phyloP scores from a whole-genome alignment of 257 asterid genomes.

The Echites panduratus region DNA sequence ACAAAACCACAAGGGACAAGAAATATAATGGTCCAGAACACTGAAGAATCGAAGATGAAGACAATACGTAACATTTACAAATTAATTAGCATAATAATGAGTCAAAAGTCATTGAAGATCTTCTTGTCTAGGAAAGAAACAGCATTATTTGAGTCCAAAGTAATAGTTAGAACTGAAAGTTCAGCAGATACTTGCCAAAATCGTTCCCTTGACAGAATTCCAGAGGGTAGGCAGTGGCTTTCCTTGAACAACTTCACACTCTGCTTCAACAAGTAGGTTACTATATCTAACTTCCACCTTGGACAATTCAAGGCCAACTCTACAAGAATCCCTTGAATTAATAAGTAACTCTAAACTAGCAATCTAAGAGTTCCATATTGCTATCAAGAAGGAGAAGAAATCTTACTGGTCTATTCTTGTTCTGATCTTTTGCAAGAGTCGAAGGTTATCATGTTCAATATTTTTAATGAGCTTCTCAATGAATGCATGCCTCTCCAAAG shows the following conservation, averaged over 20 bases:
- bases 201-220: conserved; percentile 54
- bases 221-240: conserved; percentile 72
- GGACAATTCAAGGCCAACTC: conserved; percentile 59
- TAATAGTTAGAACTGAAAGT: neutral
- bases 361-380: neutral
- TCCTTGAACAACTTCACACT: conserved; percentile 63
- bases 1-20: neutral
- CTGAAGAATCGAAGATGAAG: too few relatives aligned
- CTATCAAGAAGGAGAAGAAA: neutral
- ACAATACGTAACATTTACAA: too few relatives aligned
- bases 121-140: too few relatives aligned
- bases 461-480: conserved; percentile 45
- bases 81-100: too few relatives aligned
- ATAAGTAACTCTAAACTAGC: neutral
- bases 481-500: conserved; percentile 32
- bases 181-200: conserved; percentile 27
- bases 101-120: too few relatives aligned
- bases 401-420: conserved; percentile 42
- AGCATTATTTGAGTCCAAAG: neutral
- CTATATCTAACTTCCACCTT: conserved; percentile 54
- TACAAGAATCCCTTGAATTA: conserved; percentile 17
- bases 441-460: conserved; percentile 46
- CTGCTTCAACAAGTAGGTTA: conserved; percentile 47
- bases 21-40: too few relatives aligned
- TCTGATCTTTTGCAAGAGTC: conserved; percentile 36